A percentile compares a stretch with the other conserved stretches of the same genome.
Evolutionary conservation across 1,284 basidiomycete species (phyloP).

Genomic region (Trichosporon faecale): DNA sequence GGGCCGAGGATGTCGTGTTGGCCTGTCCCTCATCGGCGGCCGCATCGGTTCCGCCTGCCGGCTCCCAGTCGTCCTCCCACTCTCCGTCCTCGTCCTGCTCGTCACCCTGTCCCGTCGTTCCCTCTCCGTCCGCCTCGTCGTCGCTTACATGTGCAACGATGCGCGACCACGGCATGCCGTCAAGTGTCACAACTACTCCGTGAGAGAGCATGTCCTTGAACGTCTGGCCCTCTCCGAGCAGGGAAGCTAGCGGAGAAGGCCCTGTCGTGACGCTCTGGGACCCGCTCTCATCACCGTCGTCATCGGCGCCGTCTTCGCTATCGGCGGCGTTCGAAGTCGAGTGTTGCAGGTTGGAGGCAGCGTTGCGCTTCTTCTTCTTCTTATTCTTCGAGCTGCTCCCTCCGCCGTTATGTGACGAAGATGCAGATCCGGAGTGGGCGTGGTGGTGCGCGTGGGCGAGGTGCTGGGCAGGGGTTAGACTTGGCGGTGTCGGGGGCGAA

Average conservation of each 20-base stretch:
- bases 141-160: slow-evolving; percentile 52
- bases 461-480: slow-evolving; percentile 22
- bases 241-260: slow-evolving; percentile 15
- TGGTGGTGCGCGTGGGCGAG: slow-evolving; percentile 17
- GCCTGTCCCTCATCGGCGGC: slow-evolving; percentile 17
- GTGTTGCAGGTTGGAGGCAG: not conserved
- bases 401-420: slow-evolving; percentile 9
- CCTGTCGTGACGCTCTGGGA: slow-evolving; percentile 15
- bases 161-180: slow-evolving; percentile 50
- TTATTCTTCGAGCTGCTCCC: slow-evolving; percentile 15
- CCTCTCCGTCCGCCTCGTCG: slow-evolving; percentile 25
- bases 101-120: not conserved
- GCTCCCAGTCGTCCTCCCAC: slow-evolving; percentile 27
- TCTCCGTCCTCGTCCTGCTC: slow-evolving; percentile 24
- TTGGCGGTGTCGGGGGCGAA: slow-evolving; percentile 26
- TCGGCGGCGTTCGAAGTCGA: slow-evolving; percentile 15
- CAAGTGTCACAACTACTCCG: slow-evolving; percentile 50
- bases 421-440: not conserved
- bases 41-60: slow-evolving; percentile 2
- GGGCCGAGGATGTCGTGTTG: slow-evolving; percentile 18
- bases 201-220: slow-evolving; percentile 51
- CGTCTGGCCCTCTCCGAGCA: slow-evolving; percentile 27
- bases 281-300: slow-evolving; percentile 27
- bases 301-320: slow-evolving; percentile 37
- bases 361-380: slow-evolving; percentile 23